phyloP scores from a whole-genome alignment of 2,329 filamentous ascomycete species.

The Nemania serpens region DNA sequence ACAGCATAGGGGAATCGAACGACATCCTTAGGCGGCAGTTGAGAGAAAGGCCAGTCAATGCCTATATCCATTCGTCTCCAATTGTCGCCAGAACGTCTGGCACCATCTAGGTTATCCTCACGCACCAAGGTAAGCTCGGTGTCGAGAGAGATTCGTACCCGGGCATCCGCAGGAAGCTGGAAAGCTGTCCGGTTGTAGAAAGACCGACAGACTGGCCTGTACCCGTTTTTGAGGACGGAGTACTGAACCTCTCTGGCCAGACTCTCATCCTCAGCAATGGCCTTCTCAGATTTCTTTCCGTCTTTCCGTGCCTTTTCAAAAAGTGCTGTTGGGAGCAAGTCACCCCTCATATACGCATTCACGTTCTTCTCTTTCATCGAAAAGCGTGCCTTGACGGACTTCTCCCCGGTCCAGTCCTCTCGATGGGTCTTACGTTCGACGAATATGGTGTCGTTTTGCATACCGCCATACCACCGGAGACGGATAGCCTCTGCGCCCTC shows the following conservation, averaged over 20 bases:
- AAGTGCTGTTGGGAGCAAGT: slow-evolving; percentile 82
- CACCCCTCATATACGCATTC: slow-evolving; percentile 84
- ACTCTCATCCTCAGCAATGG: slow-evolving; percentile 88
- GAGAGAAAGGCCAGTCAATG: slow-evolving; percentile 91
- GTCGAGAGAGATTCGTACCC: slow-evolving; percentile 94
- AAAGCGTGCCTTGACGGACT: slow-evolving; percentile 97
- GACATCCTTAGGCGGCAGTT: slow-evolving; percentile 82
- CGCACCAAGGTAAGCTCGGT: slow-evolving; percentile 94
- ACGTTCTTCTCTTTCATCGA: slow-evolving; percentile 96
- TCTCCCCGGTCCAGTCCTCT: slow-evolving; percentile 98
- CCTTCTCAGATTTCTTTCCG: slow-evolving; percentile 89
- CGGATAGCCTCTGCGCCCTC: slow-evolving; percentile 97
- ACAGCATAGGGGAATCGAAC: slow-evolving; percentile 95
- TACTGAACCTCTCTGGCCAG: slow-evolving; percentile 93
- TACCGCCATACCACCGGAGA: slow-evolving; percentile 95
- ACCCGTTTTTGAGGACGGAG: slow-evolving; percentile 82
- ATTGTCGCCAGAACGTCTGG: slow-evolving; percentile 76
- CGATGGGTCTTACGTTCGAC: slow-evolving; percentile 97
- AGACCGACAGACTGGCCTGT: slow-evolving; percentile 87
- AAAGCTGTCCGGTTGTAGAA: slow-evolving; percentile 99
- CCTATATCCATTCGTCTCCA: slow-evolving; percentile 98
- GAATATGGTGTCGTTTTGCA: slow-evolving; percentile 94
- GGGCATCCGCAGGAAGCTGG: slow-evolving; percentile 92
- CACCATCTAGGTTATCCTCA: slow-evolving; percentile 91
- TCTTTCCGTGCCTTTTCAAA: slow-evolving; percentile 97